These are phyloP conservation scores for Phylloporus sp. DNA, from an alignment of 768 basidiomycete genomes.

Conservation along the genomic window DNA sequence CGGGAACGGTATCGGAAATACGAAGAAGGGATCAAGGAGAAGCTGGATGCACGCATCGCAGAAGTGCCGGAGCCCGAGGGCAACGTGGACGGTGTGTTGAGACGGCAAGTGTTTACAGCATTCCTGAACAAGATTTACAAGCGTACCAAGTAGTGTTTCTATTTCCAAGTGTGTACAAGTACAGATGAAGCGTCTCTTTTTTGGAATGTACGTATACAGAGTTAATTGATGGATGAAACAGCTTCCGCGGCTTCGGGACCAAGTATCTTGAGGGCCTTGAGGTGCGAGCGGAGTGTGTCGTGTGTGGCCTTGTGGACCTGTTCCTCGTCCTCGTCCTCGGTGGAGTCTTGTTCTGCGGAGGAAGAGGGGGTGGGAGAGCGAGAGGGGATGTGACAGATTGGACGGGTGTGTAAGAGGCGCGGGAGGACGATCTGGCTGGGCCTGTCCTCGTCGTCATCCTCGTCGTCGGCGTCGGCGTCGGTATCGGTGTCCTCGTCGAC, in stretches of 20 bases:
- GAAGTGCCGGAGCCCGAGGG: slow-evolving; percentile 57
- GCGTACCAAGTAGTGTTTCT: slow-evolving; percentile 46
- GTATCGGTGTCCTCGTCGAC: neutral
- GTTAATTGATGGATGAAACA: neutral
- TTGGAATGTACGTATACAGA: neutral
- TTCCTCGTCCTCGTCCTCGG: slow-evolving; percentile 3
- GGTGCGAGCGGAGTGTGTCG: slow-evolving; percentile 6
- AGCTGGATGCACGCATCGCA: slow-evolving; percentile 67
- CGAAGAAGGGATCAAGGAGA: slow-evolving; percentile 69
- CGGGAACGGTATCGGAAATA: slow-evolving; percentile 66
- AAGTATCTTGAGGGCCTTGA: slow-evolving; percentile 4
- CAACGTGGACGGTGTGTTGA: slow-evolving; percentile 43
- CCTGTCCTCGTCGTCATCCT: neutral
- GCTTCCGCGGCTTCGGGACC: slow-evolving; percentile 1
- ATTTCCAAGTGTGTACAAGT: neutral
- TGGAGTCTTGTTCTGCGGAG: neutral
- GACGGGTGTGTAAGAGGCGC: neutral
- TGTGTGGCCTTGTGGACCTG: slow-evolving; percentile 10
- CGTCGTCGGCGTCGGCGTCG: neutral
- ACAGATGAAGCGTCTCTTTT: no score
- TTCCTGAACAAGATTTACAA: slow-evolving; percentile 87
- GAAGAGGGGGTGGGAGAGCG: neutral
- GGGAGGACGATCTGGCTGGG: neutral
- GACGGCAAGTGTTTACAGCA: slow-evolving; percentile 69
- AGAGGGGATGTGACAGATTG: neutral